Evolutionary conservation across 148 eudicot genomes (phyloP).

Genomic region (Amaranthus hypochondriacus): DNA sequence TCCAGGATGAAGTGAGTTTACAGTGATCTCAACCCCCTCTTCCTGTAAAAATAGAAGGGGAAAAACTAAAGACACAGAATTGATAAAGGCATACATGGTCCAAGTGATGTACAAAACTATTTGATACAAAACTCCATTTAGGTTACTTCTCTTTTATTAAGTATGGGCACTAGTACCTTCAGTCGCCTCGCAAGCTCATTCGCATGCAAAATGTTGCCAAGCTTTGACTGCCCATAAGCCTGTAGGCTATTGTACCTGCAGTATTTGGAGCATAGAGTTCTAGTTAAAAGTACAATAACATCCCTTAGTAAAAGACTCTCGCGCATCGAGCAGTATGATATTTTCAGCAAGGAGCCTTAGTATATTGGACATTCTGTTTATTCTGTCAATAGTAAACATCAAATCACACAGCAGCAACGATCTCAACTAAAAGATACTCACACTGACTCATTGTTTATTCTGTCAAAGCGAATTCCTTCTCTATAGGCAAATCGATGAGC

Average conservation of each 20-base stretch:
- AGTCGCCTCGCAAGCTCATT: constrained; percentile 64
- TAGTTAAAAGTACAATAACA: neutral
- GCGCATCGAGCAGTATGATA: neutral
- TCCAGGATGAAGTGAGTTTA: constrained; percentile 91
- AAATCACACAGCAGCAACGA: neutral
- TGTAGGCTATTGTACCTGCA: constrained; percentile 51
- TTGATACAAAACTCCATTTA: neutral
- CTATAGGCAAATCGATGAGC: constrained; percentile 50
- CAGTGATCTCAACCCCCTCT: constrained; percentile 69
- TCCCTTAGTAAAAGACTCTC: neutral
- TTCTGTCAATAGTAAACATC: neutral
- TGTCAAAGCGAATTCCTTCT: constrained; percentile 77
- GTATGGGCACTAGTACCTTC: constrained; percentile 39
- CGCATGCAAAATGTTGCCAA: constrained; percentile 76
- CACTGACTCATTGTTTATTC: constrained; percentile 61
- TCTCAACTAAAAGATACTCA: constrained; percentile 18
- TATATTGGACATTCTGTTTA: neutral
- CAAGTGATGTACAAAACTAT: neutral
- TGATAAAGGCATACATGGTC: neutral
- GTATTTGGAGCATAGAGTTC: constrained; percentile 1
- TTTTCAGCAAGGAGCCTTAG: neutral
- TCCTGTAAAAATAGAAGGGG: constrained; percentile 35
- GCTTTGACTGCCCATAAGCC: constrained; percentile 93
- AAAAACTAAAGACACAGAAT: neutral
- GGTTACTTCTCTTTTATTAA: neutral